A percentile compares a stretch with the other conserved stretches of the same genome.
phyloP scores from a whole-genome alignment of 306 rosid genomes.

The Carpinus viminea region DNA sequence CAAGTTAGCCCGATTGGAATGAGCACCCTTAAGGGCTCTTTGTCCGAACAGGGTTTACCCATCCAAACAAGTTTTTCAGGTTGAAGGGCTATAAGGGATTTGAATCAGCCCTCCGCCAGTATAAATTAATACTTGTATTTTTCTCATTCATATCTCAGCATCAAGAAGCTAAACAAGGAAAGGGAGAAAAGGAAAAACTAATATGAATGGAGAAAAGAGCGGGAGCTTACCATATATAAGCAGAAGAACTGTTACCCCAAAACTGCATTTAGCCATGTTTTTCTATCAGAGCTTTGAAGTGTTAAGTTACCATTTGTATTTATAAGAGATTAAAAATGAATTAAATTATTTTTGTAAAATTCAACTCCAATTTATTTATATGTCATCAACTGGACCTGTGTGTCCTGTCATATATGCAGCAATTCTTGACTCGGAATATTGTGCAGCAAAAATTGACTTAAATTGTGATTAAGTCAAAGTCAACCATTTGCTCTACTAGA shows the following conservation, averaged over 20 bases:
- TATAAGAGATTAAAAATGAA: not conserved
- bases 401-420: not conserved
- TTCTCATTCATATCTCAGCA: not conserved
- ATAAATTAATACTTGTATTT: too few species aligned
- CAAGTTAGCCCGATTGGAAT: too few species aligned
- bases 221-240: slow-evolving; percentile 1
- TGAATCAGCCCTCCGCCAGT: too few species aligned
- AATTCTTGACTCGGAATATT: not conserved
- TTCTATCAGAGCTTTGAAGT: not conserved
- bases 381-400: not conserved
- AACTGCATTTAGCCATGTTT: not conserved
- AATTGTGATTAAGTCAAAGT: too few species aligned
- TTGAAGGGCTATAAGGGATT: too few species aligned
- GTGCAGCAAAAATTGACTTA: not conserved
- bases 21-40: too few species aligned
- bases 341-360: not conserved
- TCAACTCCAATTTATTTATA: not conserved
- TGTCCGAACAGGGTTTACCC: too few species aligned
- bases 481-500: too few species aligned
- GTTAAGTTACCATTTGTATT: not conserved
- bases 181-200: not conserved
- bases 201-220: not conserved
- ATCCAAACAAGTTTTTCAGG: too few species aligned
- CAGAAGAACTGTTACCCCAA: not conserved
- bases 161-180: not conserved